Percentiles rank a stretch among this genome's conserved stretches.
Evolutionary conservation across 495 filamentous ascomycete genomes (phyloP).

Genomic region (Cairneyella variabilis): DNA sequence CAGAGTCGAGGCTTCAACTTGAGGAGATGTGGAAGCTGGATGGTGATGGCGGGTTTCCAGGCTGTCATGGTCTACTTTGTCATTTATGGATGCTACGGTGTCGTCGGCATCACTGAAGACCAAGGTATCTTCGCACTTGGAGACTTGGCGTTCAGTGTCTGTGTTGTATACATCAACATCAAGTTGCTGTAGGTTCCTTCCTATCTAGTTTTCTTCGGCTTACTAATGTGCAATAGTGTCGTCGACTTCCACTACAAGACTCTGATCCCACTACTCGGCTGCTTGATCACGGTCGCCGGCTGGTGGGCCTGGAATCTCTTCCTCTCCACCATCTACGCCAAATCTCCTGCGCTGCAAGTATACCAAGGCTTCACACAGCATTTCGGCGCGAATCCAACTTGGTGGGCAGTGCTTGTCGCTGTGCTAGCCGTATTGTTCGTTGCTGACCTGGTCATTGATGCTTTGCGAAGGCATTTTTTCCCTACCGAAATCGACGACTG

Average conservation of each 20-base stretch:
- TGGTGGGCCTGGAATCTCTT: slow-evolving; percentile 90
- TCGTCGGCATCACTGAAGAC: slow-evolving; percentile 57
- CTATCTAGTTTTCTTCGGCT: background rate
- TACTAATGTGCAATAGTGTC: slow-evolving; percentile 33
- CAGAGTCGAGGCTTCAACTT: slow-evolving; percentile 73
- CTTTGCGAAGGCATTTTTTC: slow-evolving; percentile 56
- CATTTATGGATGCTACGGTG: slow-evolving; percentile 65
- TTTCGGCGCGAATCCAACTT: slow-evolving; percentile 67
- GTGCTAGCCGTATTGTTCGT: slow-evolving; percentile 58
- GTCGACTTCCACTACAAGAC: slow-evolving; percentile 84
- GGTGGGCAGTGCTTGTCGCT: slow-evolving; percentile 75
- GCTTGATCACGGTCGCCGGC: slow-evolving; percentile 60
- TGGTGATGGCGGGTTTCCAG: slow-evolving; percentile 68
- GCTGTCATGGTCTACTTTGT: slow-evolving; percentile 74
- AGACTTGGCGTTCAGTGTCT: slow-evolving; percentile 67
- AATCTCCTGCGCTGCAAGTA: slow-evolving; percentile 56
- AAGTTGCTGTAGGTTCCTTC: slow-evolving; percentile 65
- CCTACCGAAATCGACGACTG: slow-evolving; percentile 74
- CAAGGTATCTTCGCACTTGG: slow-evolving; percentile 77
- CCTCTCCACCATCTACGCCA: slow-evolving; percentile 58
- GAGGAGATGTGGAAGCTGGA: slow-evolving; percentile 68
- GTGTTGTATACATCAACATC: slow-evolving; percentile 72
- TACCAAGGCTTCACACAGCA: slow-evolving; percentile 59
- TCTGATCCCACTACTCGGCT: slow-evolving; percentile 56
- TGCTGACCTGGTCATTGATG: slow-evolving; percentile 62